A percentile compares a stretch with the other conserved stretches of the same genome.
These are phyloP conservation scores for Circinella minor DNA, from an alignment of 371 early-diverging fungal genomes.

Conservation along the genomic window DNA sequence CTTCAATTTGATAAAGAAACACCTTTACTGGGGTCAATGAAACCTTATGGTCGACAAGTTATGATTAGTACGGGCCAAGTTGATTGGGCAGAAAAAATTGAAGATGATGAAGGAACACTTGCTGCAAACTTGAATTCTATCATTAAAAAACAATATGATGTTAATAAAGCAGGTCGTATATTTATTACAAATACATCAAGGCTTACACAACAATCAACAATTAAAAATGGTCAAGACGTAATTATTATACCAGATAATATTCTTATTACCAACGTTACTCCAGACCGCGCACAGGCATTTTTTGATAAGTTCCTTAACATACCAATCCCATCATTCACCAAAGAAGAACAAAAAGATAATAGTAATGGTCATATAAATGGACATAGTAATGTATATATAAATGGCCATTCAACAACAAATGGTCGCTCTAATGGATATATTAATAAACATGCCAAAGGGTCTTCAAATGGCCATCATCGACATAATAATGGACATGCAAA, in stretches of 20 bases:
- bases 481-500: constrained; percentile 3
- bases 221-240: constrained; percentile 38
- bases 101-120: constrained; percentile 57
- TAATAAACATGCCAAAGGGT: neutral
- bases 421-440: constrained; percentile 10
- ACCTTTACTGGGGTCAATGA: constrained; percentile 65
- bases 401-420: neutral
- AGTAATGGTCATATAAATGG: neutral
- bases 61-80: constrained; percentile 68
- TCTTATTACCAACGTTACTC: constrained; percentile 56
- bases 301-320: constrained; percentile 52
- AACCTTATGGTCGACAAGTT: constrained; percentile 75
- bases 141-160: constrained; percentile 20
- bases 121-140: constrained; percentile 43
- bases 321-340: constrained; percentile 31
- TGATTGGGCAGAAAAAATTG: constrained; percentile 67
- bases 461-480: neutral
- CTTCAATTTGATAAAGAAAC: constrained; percentile 63
- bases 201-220: constrained; percentile 29
- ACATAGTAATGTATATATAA: neutral
- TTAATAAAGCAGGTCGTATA: constrained; percentile 32
- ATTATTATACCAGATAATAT: constrained; percentile 63
- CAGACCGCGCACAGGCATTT: constrained; percentile 49
- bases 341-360: neutral
- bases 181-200: constrained; percentile 60